Base-by-base conservation (phyloP, 441 rosid genomes). In the Brassica balearica region DNA sequence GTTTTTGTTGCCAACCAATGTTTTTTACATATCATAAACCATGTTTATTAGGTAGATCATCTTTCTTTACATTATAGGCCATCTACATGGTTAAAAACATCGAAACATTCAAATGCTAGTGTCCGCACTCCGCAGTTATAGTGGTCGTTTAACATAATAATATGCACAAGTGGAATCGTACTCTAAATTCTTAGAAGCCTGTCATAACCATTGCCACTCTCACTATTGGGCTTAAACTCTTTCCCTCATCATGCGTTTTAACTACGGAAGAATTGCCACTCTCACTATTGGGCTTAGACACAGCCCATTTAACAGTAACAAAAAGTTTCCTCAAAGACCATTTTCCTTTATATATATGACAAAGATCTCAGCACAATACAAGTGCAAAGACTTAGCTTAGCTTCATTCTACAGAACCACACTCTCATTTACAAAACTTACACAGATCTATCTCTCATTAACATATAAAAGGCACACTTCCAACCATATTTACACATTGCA, bases 371-470 rank as follows among this genome's bases (percentile, higher is more conserved):
- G 25, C 48, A 64, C 66, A 71, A 17, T 12, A 65, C 38, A 58
- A 58, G 62, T 19, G 8, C 41, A 27, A 14, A 29, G 36, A 23
- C 65, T 23, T 62, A 5, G 11, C 41, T 27, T n/a, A 65, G 32
- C 60, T 66, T 74, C 19, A 29, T 27, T 48, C 56, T 70, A 61
- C 69, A 38, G 17, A 69, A 62, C 58, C 70, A 69, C 69, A 32
- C 67, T 4, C 80, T 71, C 72, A 41, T 71, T 64, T 71, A 71
- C 80, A 71, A 25, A 41, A 41, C 56, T 70, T 58, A 58, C 62
- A 58, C 62, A 19, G 8, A 3, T 3, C 61, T 58, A 19, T 58
- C 62, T 58, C 27, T 58, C 62, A 8, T 58, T 20, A 58, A 58
- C 62, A 58, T 58, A 51, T 46, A 29, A 17, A 19, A 58, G 3